A percentile compares a stretch with the other conserved stretches of the same genome.
phyloP scores from a whole-genome alignment of 225 moss, liverwort and hornwort species.

The Physcomitrium patens region DNA sequence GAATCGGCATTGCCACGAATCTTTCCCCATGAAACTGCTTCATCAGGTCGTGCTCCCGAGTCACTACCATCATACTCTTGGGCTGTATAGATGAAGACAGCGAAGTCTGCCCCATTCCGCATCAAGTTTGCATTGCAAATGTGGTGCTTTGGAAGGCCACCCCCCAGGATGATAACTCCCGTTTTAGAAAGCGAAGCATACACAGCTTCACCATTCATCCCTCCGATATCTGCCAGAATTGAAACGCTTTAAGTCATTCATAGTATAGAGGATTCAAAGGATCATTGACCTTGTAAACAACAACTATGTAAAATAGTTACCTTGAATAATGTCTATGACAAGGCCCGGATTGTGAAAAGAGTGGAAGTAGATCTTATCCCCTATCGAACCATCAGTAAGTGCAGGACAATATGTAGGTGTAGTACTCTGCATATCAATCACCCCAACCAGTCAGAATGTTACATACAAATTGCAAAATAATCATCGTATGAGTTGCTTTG shows the following conservation, averaged over 20 bases:
- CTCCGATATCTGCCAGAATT: conserved; percentile 77
- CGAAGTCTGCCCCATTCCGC: conserved; percentile 98
- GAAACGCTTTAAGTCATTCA: background rate
- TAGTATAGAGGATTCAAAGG: background rate
- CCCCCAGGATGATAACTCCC: conserved; percentile 82
- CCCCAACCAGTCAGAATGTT: conserved; percentile 11
- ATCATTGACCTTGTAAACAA: background rate
- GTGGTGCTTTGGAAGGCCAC: conserved; percentile 95
- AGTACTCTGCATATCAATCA: conserved; percentile 65
- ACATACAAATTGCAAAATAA: background rate
- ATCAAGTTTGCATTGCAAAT: conserved; percentile 99
- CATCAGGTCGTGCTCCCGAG: conserved; percentile 95
- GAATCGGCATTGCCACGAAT: conserved; percentile 69
- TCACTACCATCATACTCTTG: conserved; percentile 99
- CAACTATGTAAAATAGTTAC: conserved; percentile 35
- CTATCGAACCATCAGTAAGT: conserved; percentile 92
- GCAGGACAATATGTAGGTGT: conserved; percentile 95
- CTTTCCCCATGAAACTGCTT: conserved; percentile 98
- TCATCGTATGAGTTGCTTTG: background rate
- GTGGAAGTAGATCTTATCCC: conserved; percentile 98
- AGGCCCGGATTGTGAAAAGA: conserved; percentile 88
- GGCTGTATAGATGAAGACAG: conserved; percentile 93
- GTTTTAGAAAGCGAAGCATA: conserved; percentile 81
- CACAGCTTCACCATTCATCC: conserved; percentile 79
- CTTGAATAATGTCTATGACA: conserved; percentile 86